phyloP scores from a whole-genome alignment of 2,329 filamentous ascomycete species.

The Pestalotiopsis sp. region DNA sequence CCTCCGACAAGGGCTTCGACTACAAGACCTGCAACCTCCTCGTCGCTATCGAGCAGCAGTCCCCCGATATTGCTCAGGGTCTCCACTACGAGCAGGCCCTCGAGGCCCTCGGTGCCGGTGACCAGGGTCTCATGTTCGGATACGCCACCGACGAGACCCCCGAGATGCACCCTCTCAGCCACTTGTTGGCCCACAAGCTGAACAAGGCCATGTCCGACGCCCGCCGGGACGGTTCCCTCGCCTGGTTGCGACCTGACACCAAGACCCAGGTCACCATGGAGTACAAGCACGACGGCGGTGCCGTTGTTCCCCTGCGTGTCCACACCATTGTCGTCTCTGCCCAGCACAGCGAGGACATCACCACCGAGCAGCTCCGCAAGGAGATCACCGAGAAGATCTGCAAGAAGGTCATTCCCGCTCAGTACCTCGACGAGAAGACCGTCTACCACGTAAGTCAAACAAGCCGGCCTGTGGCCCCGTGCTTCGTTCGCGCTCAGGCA shows the following conservation, averaged over 20 bases:
- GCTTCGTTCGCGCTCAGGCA: not conserved
- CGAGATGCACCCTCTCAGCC: slow-evolving; percentile 91
- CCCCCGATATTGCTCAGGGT: slow-evolving; percentile 97
- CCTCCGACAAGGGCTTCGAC: slow-evolving; percentile 97
- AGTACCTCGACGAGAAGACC: slow-evolving; percentile 91
- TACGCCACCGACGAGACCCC: slow-evolving; percentile 99
- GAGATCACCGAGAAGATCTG: slow-evolving; percentile 98
- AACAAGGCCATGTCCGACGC: slow-evolving; percentile 92
- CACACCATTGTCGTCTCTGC: slow-evolving; percentile 97
- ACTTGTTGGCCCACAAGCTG: slow-evolving; percentile 93
- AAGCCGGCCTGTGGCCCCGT: not conserved
- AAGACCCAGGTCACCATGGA: slow-evolving; percentile 99
- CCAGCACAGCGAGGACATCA: slow-evolving; percentile 87
- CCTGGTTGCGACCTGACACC: slow-evolving; percentile 97
- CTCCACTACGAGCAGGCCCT: slow-evolving; percentile 97
- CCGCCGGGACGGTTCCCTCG: slow-evolving; percentile 81
- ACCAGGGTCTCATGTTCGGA: slow-evolving; percentile 99
- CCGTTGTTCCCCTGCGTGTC: slow-evolving; percentile 87
- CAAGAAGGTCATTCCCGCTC: slow-evolving; percentile 86
- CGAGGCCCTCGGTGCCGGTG: slow-evolving; percentile 96
- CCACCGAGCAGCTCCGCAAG: slow-evolving; percentile 88
- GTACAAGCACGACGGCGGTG: slow-evolving; percentile 95
- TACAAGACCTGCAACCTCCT: slow-evolving; percentile 99
- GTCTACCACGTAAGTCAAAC: slow-evolving; percentile 78
- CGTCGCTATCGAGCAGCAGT: slow-evolving; percentile 99